These are phyloP conservation scores for Xylona heveae DNA, from an alignment of 495 filamentous ascomycete genomes.

Conservation along the genomic window DNA sequence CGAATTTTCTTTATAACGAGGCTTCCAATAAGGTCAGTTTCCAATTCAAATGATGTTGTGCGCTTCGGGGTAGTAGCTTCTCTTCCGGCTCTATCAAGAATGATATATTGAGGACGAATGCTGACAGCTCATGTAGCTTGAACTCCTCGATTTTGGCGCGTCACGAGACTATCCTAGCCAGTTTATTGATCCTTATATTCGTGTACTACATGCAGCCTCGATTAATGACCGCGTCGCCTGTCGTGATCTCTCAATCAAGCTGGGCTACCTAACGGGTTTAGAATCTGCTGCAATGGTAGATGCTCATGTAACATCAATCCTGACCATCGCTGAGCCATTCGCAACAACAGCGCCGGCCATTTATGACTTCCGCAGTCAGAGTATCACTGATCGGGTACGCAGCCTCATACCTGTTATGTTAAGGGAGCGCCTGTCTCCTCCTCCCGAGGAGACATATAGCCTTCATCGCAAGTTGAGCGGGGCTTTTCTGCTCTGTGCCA, in stretches of 20 bases:
- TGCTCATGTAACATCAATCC: slow-evolving; percentile 61
- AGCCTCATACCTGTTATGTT: slow-evolving; percentile 82
- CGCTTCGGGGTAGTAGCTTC: background rate
- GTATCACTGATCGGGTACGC: slow-evolving; percentile 81
- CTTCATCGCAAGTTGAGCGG: slow-evolving; percentile 90
- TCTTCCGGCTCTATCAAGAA: background rate
- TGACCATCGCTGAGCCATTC: slow-evolving; percentile 87
- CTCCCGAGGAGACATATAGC: slow-evolving; percentile 95
- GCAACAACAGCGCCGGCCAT: slow-evolving; percentile 21
- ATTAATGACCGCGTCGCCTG: slow-evolving; percentile 39
- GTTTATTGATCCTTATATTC: slow-evolving; percentile 63
- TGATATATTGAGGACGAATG: too few relatives aligned
- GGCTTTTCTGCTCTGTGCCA: slow-evolving; percentile 81
- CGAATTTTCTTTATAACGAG: slow-evolving; percentile 90
- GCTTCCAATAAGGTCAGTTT: slow-evolving; percentile 24
- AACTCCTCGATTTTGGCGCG: slow-evolving; percentile 91
- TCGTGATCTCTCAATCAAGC: slow-evolving; percentile 44
- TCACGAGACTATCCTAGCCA: slow-evolving; percentile 60
- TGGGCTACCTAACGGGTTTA: slow-evolving; percentile 83
- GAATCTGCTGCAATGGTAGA: slow-evolving; percentile 69
- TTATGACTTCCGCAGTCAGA: slow-evolving; percentile 87
- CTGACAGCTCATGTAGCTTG: slow-evolving; percentile 23
- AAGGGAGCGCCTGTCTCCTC: slow-evolving; percentile 64
- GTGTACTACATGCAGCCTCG: slow-evolving; percentile 56
- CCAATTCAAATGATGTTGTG: background rate